phyloP scores from a whole-genome alignment of 257 asterid species.

The Solanum dulcamara region DNA sequence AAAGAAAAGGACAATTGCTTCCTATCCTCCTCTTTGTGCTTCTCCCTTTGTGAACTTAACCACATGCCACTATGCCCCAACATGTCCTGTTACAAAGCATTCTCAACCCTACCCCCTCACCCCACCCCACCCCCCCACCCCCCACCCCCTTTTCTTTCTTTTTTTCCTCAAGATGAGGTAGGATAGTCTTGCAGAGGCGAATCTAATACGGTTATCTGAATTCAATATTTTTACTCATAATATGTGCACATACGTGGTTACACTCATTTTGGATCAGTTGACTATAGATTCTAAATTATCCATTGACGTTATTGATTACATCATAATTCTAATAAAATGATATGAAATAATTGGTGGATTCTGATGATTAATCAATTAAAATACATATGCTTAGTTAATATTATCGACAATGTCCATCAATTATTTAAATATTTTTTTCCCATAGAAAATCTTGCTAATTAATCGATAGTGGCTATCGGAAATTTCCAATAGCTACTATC shows the following conservation, averaged over 20 bases:
- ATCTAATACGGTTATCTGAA: background rate
- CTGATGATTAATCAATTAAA: background rate
- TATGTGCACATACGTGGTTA: background rate
- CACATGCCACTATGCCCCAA: constrained; percentile 13
- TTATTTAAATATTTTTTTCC: no score
- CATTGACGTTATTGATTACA: background rate
- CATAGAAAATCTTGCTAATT: background rate
- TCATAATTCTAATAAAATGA: background rate
- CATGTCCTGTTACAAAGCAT: background rate
- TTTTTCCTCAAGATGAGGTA: background rate
- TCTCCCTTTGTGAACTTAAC: background rate
- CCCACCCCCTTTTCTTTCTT: background rate
- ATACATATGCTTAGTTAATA: background rate
- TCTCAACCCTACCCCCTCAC: background rate
- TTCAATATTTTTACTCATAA: background rate
- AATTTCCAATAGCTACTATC: background rate
- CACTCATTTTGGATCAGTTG: background rate
- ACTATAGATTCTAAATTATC: background rate
- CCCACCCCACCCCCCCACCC: background rate
- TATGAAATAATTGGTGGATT: background rate
- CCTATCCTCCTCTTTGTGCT: constrained; percentile 6
- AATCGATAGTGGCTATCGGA: no score
- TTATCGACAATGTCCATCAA: background rate
- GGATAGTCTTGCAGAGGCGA: background rate
- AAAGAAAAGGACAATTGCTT: constrained; percentile 14